Evolutionary conservation across 2,329 filamentous ascomycete genomes (phyloP), one percentile per base, ranked within the genome.

Genomic region (Torrubiella hemipterigena): DNA sequence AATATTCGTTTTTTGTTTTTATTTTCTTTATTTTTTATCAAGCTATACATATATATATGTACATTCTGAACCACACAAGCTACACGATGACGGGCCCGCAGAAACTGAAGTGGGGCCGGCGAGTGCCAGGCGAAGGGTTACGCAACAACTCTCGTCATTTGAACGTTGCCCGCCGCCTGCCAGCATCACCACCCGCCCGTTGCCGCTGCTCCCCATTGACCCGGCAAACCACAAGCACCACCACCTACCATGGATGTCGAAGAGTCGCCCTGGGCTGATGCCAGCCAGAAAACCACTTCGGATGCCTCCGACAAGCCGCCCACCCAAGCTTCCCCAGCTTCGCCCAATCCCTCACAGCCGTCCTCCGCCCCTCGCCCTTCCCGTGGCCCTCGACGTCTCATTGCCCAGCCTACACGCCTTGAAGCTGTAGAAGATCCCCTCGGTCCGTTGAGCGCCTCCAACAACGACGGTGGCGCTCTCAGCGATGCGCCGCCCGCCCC

Each of bases 401-500:
- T 78, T 43, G 77, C 78, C 36, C 81, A 87, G 51, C 73, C 80
- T 18, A 86, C 82, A 28, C 78, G 76, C 32, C 77, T 89, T 38
- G 77, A 89, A 57, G 79, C 78, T 38, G 78, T 84, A 42, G 73
- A 78, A 26, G 81, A 86, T 50, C 79, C 81, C 34, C 69, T 87
- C 27, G 84, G 83, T 2, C 83, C 83, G 15, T 63, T 93, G 31
- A 83, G 83, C 36, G 78, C 77, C 32, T 46, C 72, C 31, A 55
- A 78, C 17, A 71, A 72, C 31, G 51, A 52, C 26, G 56, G 52
- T 42, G 51, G 46, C 33, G 46, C 49, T 20, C 52, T 46, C 17
- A 46, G 51, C 32, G 58, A 65, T 37, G 66, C 73, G 37, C 80
- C 81, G 35, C 80, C 81, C n/a, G 76, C 61, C 36, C 77, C 76